These are phyloP conservation scores for Pyrenophora graminea DNA, from an alignment of 2,329 filamentous ascomycete genomes.

Conservation along the genomic window DNA sequence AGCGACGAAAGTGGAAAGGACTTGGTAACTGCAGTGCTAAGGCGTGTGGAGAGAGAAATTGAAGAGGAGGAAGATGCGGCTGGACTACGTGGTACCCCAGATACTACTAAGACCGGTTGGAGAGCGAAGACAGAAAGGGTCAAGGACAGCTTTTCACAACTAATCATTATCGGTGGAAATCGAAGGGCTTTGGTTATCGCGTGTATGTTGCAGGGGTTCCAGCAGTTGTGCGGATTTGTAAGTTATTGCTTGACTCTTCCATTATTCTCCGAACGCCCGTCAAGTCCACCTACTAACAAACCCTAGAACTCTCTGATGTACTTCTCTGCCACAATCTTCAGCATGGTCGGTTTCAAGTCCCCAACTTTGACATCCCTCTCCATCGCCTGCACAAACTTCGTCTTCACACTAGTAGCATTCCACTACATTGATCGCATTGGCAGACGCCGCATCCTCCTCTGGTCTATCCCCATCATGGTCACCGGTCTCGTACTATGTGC, in stretches of 20 bases:
- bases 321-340: slow-evolving; percentile 55
- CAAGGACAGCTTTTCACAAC: slow-evolving; percentile 59
- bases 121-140: slow-evolving; percentile 52
- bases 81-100: slow-evolving; percentile 40
- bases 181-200: slow-evolving; percentile 80
- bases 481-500: slow-evolving; percentile 72
- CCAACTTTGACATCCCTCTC: slow-evolving; percentile 52
- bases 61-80: slow-evolving; percentile 66
- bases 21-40: slow-evolving; percentile 64
- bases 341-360: slow-evolving; percentile 51
- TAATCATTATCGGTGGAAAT: slow-evolving; percentile 55
- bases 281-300: not conserved
- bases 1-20: slow-evolving; percentile 33
- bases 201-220: slow-evolving; percentile 81
- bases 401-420: slow-evolving; percentile 53
- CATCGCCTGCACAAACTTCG: slow-evolving; percentile 53
- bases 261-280: not conserved
- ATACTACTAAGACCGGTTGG: slow-evolving; percentile 34
- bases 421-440: slow-evolving; percentile 51
- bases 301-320: slow-evolving; percentile 53
- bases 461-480: slow-evolving; percentile 83
- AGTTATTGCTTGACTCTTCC: slow-evolving; percentile 9
- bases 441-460: slow-evolving; percentile 68
- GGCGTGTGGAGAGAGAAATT: slow-evolving; percentile 74
- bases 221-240: slow-evolving; percentile 74